Percentiles rank a stretch among this genome's conserved stretches.
Conservation (phyloP, 2,329 filamentous ascomycete genomes). For the Cercospora zeae-maydis region DNA sequence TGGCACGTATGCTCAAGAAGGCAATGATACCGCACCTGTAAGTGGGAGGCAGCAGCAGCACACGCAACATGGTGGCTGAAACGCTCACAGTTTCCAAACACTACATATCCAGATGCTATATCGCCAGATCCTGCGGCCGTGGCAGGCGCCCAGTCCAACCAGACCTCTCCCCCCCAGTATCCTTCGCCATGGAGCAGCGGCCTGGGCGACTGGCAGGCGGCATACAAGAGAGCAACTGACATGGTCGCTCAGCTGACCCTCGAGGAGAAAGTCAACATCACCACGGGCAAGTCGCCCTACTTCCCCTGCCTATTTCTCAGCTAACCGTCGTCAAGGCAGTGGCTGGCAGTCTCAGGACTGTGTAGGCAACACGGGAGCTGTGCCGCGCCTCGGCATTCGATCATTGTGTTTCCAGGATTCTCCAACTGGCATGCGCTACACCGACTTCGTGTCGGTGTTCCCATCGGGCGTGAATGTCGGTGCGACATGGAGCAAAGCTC, state of each 20-base stretch:
- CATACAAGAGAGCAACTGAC: constrained; percentile 68
- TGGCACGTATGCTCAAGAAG: constrained; percentile 12
- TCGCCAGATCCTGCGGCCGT: constrained; percentile 25
- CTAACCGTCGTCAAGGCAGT: constrained; percentile 54
- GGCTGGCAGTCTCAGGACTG: constrained; percentile 70
- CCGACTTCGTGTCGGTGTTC: constrained; percentile 79
- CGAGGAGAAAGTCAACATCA: constrained; percentile 77
- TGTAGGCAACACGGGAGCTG: constrained; percentile 67
- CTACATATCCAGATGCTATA: constrained; percentile 16
- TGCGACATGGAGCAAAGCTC: constrained; percentile 72
- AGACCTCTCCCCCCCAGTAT: constrained; percentile 64
- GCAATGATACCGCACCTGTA: constrained; percentile 20
- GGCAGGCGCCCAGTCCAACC: constrained; percentile 31
- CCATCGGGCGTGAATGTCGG: constrained; percentile 73
- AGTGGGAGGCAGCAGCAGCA: background rate
- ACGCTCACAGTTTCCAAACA: constrained; percentile 14
- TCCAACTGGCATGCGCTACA: constrained; percentile 72
- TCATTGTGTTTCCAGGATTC: constrained; percentile 78
- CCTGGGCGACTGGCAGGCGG: constrained; percentile 67
- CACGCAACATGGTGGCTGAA: background rate
- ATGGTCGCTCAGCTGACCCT: constrained; percentile 82
- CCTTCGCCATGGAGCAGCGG: constrained; percentile 85
- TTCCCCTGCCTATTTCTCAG: background rate
- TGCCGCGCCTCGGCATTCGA: constrained; percentile 38
- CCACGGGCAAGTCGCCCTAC: constrained; percentile 10